Evolutionary conservation across 768 basidiomycete species (phyloP), one percentile per base, ranked within the genome.

Genomic region (Pisolithus albus): DNA sequence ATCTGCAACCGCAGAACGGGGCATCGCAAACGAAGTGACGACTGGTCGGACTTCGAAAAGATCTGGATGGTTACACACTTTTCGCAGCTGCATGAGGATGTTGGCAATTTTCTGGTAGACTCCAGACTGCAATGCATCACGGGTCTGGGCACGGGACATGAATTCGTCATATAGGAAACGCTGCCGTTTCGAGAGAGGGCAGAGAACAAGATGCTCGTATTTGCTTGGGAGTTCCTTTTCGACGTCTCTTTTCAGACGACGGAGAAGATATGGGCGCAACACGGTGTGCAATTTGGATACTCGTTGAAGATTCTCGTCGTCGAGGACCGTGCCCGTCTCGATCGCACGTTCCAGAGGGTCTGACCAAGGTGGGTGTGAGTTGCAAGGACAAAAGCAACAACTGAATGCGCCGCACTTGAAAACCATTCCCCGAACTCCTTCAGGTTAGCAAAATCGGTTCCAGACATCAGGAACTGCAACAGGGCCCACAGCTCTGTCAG

Each of bases 351-450:
- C 94, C 73, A 98, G 69, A 3, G 92, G 92, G 72, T 91, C 92
- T 94, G 16, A 56, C n/a, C 40, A 42, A 46, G 16, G 30, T n/a
- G 5, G 47, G 41, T 26, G 16, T 58, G 47, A 56, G 53, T 38
- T 4, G 13, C 47, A 16, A 55, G 41, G 41, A 21, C 18, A 5
- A 34, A 34, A 21, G 5, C 37, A 46, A 32, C 5, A 40, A 13
- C 39, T 24, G 46, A 45, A 2, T 9, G 30, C 47, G 15, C 45
- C 90, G 67, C 59, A 94, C 92, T 95, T 1, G 92, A 90, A 65
- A 98, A 96, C 93, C 94, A 96, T 50, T 93, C 88, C 6, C 82
- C 88, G 64, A 98, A 97, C 65, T 96, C 92, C 63, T 90, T 90
- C 53, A 94, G 70, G 61, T 92, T 89, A 21, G 89, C 94, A 68